Base-by-base conservation (phyloP, 164 flowering plant genomes). In the Warburgia ugandensis region DNA sequence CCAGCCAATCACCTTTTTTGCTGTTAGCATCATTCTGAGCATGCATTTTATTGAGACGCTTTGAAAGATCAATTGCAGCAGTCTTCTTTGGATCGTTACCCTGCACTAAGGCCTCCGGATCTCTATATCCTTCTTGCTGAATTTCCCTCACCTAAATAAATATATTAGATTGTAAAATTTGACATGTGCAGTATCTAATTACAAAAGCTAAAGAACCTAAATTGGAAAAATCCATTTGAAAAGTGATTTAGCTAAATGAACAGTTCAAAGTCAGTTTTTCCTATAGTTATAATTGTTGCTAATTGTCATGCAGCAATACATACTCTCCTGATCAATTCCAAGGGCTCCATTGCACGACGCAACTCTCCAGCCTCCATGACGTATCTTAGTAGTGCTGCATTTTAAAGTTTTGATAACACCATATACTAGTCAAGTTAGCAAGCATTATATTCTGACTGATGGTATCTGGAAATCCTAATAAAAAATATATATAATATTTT, bases 301-400 rank as follows among this genome's bases (percentile, higher is more conserved):
- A 39, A 29, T 14, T 46, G 26, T 28, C 20, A 26, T 12, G 31
- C 6, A 3, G 5, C 28, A 19, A 27, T 23, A 60, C 86, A 63
- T 66, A 88, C 97, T 59, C 90, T 80, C 64, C 72, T 86, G 26
- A 89, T 86, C 52, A 89, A 73, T 37, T 86, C 83, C 77, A 74
- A 53, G 6, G 97, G 97, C 55, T 71, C 75, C 90, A 89, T 73
- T 7, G 86, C 73, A 38, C 77, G 87, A 3, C 94, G 83, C 27
- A 79, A 47, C 52, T 80, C 86, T 58, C 86, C 88, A 56, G 84
- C 73, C 65, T 86, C 95, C 70, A 63, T 74, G 37, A 89, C 66
- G 39, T 74, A 64, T 56, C 62, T 65, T 46, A 74, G 58, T 38
- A 62, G 66, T 50, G 27, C 96, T 83, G 87, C 66, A 68, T 29